Base-by-base conservation (phyloP, 2,329 filamentous ascomycete species). In the Aureobasidium sp. region DNA sequence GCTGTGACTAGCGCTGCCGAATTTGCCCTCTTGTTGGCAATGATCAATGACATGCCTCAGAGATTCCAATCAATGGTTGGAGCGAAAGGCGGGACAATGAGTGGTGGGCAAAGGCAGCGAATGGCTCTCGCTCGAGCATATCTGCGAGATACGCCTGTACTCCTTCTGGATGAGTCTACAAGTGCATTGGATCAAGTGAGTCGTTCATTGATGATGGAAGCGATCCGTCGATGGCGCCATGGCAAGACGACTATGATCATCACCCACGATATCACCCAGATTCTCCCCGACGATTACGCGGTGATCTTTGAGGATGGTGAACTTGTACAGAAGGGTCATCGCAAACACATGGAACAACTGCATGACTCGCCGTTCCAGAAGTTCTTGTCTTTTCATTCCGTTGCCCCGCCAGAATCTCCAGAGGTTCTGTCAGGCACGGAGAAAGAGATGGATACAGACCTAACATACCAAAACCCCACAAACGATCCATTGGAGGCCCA, bases 181-280 rank as follows among this genome's bases (percentile, higher is more conserved):
- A 94, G 90, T 71, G 89, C 89, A 0, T 76, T 97, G 10, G 93
- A 97, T 67, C 83, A 85, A n/a, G 78, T 81, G 10, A 92, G 82
- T 60, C 82, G 86, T 63, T 75, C 75, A 0, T 72, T 85, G 13
- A 81, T 96, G 38, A 86, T 95, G 79, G 82, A 88, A 43, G 83
- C 85, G 0, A 86, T 96, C 57, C 81, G 90, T 8, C 69, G 80
- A 21, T 96, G 91, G 93, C 81, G 94, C 23, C 77, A 75, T 37
- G 86, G 82, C 0, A 94, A 89, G 70, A 96, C 92, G 0, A 97
- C 93, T 0, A 89, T 97, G 55, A 84, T 97, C 65, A 93, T 97
- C 67, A 96, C 94, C 0, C 93, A 97, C 68, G 90, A 97, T 64
- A 81, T 94, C 33, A 81, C 84, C 0, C 88, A 93, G 65, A 93